Evolutionary conservation across 495 filamentous ascomycete genomes (phyloP).

Genomic region (Thermothielavioides terrestris): DNA sequence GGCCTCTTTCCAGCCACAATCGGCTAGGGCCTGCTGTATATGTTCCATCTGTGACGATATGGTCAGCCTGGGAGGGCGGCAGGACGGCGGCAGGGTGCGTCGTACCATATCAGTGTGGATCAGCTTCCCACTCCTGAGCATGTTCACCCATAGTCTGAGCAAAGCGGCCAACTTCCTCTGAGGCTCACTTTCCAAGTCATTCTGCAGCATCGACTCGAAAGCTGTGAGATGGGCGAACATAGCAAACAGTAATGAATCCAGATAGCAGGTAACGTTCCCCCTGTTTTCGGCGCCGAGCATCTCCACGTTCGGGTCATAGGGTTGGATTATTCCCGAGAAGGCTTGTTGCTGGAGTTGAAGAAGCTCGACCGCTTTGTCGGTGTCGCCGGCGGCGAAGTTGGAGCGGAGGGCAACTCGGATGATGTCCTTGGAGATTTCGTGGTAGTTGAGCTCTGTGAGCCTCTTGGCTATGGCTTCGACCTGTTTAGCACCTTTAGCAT

Average conservation of each 20-base stretch:
- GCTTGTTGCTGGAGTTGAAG: conserved; percentile 69
- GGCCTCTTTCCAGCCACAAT: conserved; percentile 87
- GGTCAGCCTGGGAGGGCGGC: conserved; percentile 12
- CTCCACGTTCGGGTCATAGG: conserved; percentile 57
- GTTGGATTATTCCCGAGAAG: conserved; percentile 68
- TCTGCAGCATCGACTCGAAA: conserved; percentile 78
- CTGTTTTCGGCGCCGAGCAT: conserved; percentile 85
- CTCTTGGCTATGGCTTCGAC: conserved; percentile 46
- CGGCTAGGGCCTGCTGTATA: conserved; percentile 72
- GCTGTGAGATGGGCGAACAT: conserved; percentile 89
- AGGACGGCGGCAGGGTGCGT: not conserved
- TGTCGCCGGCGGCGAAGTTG: conserved; percentile 57
- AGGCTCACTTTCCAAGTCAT: conserved; percentile 53
- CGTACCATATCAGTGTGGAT: conserved; percentile 80
- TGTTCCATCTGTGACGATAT: conserved; percentile 54
- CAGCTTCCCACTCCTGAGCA: conserved; percentile 74
- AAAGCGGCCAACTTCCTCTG: conserved; percentile 63
- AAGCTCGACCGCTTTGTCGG: conserved; percentile 66
- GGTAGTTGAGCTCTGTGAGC: conserved; percentile 45
- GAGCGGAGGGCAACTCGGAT: conserved; percentile 61
- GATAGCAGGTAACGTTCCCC: conserved; percentile 77
- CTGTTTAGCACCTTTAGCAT: conserved; percentile 28
- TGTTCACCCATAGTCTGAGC: conserved; percentile 85
- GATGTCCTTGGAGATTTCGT: conserved; percentile 50
- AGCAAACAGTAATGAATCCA: conserved; percentile 87